Base-by-base conservation (phyloP, 371 early-diverging fungal genomes). In the Thermomucor indicae-seudaticae region DNA sequence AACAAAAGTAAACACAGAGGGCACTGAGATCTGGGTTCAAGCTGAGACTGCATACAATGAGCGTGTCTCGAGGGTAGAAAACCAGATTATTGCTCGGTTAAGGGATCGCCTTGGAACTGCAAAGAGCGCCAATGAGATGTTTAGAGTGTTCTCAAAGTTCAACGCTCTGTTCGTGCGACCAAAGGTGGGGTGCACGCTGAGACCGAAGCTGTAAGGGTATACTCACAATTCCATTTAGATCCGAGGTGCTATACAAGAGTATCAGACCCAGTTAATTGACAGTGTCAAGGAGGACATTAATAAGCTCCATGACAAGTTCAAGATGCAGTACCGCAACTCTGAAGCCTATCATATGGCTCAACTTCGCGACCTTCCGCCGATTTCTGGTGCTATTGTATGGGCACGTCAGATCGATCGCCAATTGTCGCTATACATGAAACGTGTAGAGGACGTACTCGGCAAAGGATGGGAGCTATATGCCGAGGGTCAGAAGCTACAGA, bases 191-290 rank as follows among this genome's bases (percentile, higher is more conserved):
- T 42, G 7, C 22, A 39, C n/a, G n/a, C n/a, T n/a, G n/a, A n/a
- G n/a, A n/a, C n/a, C n/a, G n/a, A n/a, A n/a, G n/a, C n/a, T 31
- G 7, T 27, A 23, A 49, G 1, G 8, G 31, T 14, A 8, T 5
- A 22, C 10, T 28, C 7, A n/a, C 7, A 35, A 11, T 47, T 34
- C 24, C 19, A 8, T 30, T 7, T 57, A 81, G 85, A 98, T 99
- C 75, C 91, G 99, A 60, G 96, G 96, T 42, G 98, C 98, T 17
- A 94, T 99, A 56, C 96, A 95, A 70, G 99, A 99, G 67, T 99
- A 97, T 59, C 99, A 99, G 73, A 88, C 91, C 3, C 97, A 95
- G 65, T 78, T 98, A 42, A 95, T 99, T 60, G 95, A 93, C 47
- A 91, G 88, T 46, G 97, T 98, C 61, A 98, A 99, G 72, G 93